Conservation (phyloP, 371 early-diverging fungal genomes). For the Rhizopus sp. region DNA sequence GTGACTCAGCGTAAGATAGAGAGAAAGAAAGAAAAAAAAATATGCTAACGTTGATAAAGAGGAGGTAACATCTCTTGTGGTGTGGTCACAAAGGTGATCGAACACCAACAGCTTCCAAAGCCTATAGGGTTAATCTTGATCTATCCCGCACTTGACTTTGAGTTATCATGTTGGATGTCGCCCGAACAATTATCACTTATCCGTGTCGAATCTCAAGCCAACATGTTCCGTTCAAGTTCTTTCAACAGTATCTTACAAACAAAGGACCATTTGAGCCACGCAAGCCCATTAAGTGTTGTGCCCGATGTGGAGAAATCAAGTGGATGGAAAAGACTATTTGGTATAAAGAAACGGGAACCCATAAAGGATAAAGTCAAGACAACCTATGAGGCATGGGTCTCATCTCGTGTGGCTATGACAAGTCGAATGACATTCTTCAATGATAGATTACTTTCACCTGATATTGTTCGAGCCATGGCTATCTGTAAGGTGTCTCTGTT, state of each 20-base stretch:
- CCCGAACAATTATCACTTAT: constrained; percentile 61
- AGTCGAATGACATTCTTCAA: constrained; percentile 86
- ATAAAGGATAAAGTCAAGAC: constrained; percentile 14
- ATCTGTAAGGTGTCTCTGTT: constrained; percentile 54
- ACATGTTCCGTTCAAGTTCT: constrained; percentile 65
- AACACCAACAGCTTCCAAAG: constrained; percentile 41
- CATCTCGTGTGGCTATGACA: constrained; percentile 75
- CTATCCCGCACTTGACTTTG: constrained; percentile 90
- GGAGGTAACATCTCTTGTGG: constrained; percentile 82
- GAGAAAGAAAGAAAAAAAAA: background rate
- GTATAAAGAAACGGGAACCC: constrained; percentile 19
- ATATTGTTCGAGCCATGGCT: constrained; percentile 90
- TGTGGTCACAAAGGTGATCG: constrained; percentile 71
- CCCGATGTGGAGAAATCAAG: constrained; percentile 50
- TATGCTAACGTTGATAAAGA: constrained; percentile 25
- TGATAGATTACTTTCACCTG: constrained; percentile 81
- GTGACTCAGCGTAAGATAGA: constrained; percentile 89
- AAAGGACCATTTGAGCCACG: constrained; percentile 60
- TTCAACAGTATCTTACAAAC: constrained; percentile 52
- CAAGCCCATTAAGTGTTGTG: constrained; percentile 55
- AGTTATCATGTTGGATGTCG: constrained; percentile 90
- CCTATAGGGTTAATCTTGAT: constrained; percentile 78
- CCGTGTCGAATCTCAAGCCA: constrained; percentile 43
- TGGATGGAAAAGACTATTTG: constrained; percentile 33
- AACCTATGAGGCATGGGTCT: constrained; percentile 37